Conservation (phyloP, 2,329 filamentous ascomycete genomes). For the Pyrenophora tritici-repentis region DNA sequence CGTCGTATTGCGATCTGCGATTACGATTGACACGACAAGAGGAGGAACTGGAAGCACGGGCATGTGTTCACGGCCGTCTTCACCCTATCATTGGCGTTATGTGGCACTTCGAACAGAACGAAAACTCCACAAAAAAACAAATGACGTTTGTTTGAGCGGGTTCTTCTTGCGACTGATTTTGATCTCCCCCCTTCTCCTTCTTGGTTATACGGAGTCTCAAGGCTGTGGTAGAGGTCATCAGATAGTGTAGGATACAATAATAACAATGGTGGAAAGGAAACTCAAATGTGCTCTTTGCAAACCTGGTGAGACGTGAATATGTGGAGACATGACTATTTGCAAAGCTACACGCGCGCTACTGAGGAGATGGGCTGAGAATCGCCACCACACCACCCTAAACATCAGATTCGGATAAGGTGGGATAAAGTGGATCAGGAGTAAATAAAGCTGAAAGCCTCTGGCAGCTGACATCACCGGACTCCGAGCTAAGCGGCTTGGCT, state of each 20-base stretch:
- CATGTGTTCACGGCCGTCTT: conserved; percentile 21
- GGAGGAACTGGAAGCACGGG: conserved; percentile 15
- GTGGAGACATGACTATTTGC: background rate
- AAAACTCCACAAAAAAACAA: conserved; percentile 45
- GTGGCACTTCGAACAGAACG: conserved; percentile 32
- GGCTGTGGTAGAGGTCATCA: conserved; percentile 43
- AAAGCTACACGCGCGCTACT: background rate
- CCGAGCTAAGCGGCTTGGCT: conserved; percentile 17
- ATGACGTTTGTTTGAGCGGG: conserved; percentile 31
- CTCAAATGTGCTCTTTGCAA: background rate
- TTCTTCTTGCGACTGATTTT: conserved; percentile 33
- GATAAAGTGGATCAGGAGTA: conserved; percentile 1
- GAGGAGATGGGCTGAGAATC: background rate
- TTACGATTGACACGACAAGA: conserved; percentile 21
- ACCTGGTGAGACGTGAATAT: too few relatives aligned
- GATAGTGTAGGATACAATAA: conserved; percentile 37
- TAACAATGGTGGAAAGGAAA: conserved; percentile 9
- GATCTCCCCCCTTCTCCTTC: conserved; percentile 42
- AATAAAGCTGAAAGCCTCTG: too few relatives aligned
- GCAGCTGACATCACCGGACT: conserved; percentile 9
- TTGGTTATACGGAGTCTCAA: conserved; percentile 19
- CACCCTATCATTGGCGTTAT: conserved; percentile 20
- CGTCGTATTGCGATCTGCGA: conserved; percentile 23
- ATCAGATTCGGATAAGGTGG: background rate
- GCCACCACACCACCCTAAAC: background rate